Percentiles rank a stretch among this genome's conserved stretches.
phyloP scores from a whole-genome alignment of 2,329 filamentous ascomycete species.

The Apiospora kogelbergensis region DNA sequence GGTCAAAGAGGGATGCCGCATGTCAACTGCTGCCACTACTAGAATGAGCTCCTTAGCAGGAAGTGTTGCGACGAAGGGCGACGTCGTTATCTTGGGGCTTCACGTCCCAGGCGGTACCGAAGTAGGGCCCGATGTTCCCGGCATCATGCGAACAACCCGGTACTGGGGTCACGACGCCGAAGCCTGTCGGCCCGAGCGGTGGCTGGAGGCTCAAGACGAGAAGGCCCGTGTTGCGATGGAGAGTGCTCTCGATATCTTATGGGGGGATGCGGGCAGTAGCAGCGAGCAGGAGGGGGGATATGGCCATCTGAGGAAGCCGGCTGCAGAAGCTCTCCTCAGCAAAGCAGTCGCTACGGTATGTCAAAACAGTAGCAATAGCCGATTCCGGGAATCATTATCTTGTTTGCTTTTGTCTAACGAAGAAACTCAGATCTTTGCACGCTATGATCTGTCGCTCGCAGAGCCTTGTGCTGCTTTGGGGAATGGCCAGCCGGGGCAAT shows the following conservation, averaged over 20 bases:
- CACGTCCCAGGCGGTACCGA: slow-evolving; percentile 39
- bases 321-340: slow-evolving; percentile 41
- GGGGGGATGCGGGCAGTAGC: slow-evolving; percentile 28
- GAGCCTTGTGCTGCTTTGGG: slow-evolving; percentile 13
- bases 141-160: slow-evolving; percentile 36
- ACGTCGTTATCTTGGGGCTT: slow-evolving; percentile 12
- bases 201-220: slow-evolving; percentile 35
- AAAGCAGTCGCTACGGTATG: slow-evolving; percentile 42
- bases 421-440: slow-evolving; percentile 5
- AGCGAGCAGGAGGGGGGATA: slow-evolving; percentile 16
- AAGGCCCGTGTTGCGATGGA: slow-evolving; percentile 31
- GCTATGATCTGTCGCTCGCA: slow-evolving; percentile 22
- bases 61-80: no score
- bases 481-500: not conserved
- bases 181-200: slow-evolving; percentile 42
- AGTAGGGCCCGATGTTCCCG: slow-evolving; percentile 38
- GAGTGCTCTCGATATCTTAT: slow-evolving; percentile 24
- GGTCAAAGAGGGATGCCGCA: slow-evolving; percentile 40
- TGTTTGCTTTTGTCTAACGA: not conserved
- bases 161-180: slow-evolving; percentile 31
- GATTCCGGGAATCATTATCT: no score
- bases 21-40: slow-evolving; percentile 32
- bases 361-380: not conserved
- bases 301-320: slow-evolving; percentile 39
- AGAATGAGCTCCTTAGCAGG: no score